phyloP scores from a whole-genome alignment of 225 moss, liverwort and hornwort genomes.

The Physcomitrium patens region DNA sequence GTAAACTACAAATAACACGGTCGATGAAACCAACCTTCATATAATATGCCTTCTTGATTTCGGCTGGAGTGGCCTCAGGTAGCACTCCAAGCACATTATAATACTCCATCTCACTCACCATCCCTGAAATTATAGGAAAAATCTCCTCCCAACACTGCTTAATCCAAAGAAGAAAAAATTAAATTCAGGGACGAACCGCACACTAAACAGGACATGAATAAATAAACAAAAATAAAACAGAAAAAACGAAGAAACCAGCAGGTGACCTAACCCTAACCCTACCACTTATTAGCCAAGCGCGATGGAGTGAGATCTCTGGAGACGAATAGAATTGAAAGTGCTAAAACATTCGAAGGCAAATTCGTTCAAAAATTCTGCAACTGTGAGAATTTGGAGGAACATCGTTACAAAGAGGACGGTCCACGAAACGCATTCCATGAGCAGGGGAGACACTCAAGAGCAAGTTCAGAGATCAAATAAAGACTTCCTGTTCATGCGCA shows the following conservation, averaged over 20 bases:
- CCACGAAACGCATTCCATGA: too few species aligned
- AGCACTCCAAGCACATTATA: constrained; percentile 80
- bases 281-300: neutral
- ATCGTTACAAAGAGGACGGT: too few species aligned
- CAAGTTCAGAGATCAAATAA: too few species aligned
- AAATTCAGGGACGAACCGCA: neutral
- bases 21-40: constrained; percentile 43
- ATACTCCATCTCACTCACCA: constrained; percentile 77
- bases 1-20: too few species aligned
- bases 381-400: too few species aligned
- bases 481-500: too few species aligned
- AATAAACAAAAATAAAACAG: neutral
- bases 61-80: constrained; percentile 57
- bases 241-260: neutral
- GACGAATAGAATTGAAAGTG: neutral
- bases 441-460: too few species aligned
- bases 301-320: neutral
- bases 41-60: constrained; percentile 87
- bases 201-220: neutral
- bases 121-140: constrained; percentile 20
- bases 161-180: neutral
- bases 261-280: constrained; percentile 15
- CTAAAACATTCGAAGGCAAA: constrained; percentile 1
- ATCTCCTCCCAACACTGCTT: neutral
- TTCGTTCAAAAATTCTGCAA: too few species aligned